phyloP scores from a whole-genome alignment of 192 early-diverging fungal species.

The Borealophlyctis nickersoniae region DNA sequence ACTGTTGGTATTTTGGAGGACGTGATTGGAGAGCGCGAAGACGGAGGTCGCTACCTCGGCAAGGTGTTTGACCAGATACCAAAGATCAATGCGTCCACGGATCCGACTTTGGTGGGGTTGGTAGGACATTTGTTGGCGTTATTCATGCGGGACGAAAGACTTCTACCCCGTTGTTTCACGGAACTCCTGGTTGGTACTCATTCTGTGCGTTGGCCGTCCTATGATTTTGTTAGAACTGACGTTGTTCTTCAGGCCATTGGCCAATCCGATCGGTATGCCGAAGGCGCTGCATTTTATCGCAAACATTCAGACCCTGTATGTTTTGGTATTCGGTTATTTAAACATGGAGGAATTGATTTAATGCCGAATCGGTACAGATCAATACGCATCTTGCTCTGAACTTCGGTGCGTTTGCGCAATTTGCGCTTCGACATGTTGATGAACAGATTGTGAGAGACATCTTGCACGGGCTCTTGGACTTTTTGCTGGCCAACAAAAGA shows the following conservation, averaged over 20 bases:
- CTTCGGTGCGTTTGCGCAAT: background rate
- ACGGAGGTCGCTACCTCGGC: background rate
- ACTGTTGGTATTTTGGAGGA: slow-evolving; percentile 14
- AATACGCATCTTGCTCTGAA: slow-evolving; percentile 15
- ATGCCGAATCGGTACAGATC: slow-evolving; percentile 12
- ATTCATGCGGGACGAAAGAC: too few relatives aligned
- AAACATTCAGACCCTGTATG: slow-evolving; percentile 2
- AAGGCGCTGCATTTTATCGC: slow-evolving; percentile 11
- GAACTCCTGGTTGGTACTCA: slow-evolving; percentile 2
- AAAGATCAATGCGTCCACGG: background rate
- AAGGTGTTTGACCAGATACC: background rate
- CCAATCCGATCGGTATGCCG: background rate
- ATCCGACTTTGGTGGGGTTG: background rate
- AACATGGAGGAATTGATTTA: too few relatives aligned
- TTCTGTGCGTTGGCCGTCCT: too few relatives aligned
- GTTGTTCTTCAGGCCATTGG: too few relatives aligned
- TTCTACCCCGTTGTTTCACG: background rate
- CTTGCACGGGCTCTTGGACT: slow-evolving; percentile 19
- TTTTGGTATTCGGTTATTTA: too few relatives aligned
- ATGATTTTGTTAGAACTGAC: too few relatives aligned
- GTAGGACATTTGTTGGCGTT: slow-evolving; percentile 13
- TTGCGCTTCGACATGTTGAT: background rate
- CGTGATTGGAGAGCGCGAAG: background rate
- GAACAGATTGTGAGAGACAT: slow-evolving; percentile 5
- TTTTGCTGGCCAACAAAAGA: slow-evolving; percentile 6